phyloP scores from a whole-genome alignment of 805 yeast species.

The Cyberlindnera amylophila region DNA sequence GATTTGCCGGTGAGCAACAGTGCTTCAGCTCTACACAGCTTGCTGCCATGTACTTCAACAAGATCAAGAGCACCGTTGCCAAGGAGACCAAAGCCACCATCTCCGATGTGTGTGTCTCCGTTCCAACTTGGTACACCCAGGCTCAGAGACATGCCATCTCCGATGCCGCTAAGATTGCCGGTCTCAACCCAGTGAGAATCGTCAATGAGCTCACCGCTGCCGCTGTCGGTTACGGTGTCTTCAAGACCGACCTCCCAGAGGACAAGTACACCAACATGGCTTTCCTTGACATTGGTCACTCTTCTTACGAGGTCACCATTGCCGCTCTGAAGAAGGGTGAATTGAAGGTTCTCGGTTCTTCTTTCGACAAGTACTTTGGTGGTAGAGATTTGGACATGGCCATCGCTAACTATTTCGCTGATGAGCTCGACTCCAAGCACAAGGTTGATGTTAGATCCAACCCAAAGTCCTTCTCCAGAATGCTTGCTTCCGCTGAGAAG shows the following conservation, averaged over 20 bases:
- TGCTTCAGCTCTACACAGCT: slow-evolving; percentile 86
- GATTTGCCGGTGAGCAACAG: slow-evolving; percentile 72
- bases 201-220: slow-evolving; percentile 98
- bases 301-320: slow-evolving; percentile 85
- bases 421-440: slow-evolving; percentile 85
- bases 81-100: slow-evolving; percentile 76
- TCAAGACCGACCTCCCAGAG: slow-evolving; percentile 95
- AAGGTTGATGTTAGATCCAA: slow-evolving; percentile 88
- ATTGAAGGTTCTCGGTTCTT: slow-evolving; percentile 86
- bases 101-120: slow-evolving; percentile 87
- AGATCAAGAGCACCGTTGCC: slow-evolving; percentile 74
- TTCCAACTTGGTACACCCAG: slow-evolving; percentile 97
- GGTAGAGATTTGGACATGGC: slow-evolving; percentile 96
- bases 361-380: slow-evolving; percentile 94
- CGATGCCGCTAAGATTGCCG: slow-evolving; percentile 94
- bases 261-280: slow-evolving; percentile 88
- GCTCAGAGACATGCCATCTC: slow-evolving; percentile 93
- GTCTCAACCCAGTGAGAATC: slow-evolving; percentile 95
- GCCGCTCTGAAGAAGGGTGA: slow-evolving; percentile 95
- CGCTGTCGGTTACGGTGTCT: slow-evolving; percentile 98
- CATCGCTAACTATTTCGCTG: slow-evolving; percentile 91
- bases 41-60: slow-evolving; percentile 91
- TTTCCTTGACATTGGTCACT: slow-evolving; percentile 95
- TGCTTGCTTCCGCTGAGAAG: slow-evolving; percentile 85
- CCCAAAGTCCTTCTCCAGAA: slow-evolving; percentile 94